Base-by-base conservation (phyloP, 768 basidiomycete genomes). In the Macrocybe gigantea region DNA sequence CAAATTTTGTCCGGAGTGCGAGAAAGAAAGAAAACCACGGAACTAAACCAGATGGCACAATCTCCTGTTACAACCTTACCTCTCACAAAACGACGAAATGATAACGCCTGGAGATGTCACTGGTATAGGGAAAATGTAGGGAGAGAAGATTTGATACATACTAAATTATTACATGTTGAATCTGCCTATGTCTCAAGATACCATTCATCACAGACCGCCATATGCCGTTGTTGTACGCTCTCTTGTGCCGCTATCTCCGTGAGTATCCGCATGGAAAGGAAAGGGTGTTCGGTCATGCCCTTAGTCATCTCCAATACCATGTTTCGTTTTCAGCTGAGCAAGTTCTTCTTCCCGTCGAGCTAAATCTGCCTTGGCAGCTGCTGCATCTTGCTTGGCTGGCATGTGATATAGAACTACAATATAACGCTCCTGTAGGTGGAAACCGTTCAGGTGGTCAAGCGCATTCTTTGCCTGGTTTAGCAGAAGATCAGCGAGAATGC, bases 401-500 rank as follows among this genome's bases (percentile, higher is more conserved):
- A 97, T 95, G 63, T 98, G 94, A 60, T 95, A 98, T 30, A 97
- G 72, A 7, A 98, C 95, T 49, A 99, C 95, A 45, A 99, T 95
- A 68, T 98, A 99, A 22, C 95, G 87, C 67, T 96, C 95, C 70
- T 93, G 93, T 49, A 99, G 66, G 70, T 99, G 95, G 72, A 99
- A 99, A 39, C 95, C 95, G 57, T 98, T 98, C 60, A 98, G 66
- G 65, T 96, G 93, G 61, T 94, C 94, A 48, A 96, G 80, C 0
- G 95, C 95, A 60, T 94, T 93, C 68, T 96, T 95, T 14, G 95
- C 95, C 90, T 96, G 60, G 9, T 46, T 47, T 33, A 31, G 42
- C 37, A 35, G 44, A 41, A 48, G 51, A 55, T 61, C 37, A 56
- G 46, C 44, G 22, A 44, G 44, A 38, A 35, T 35, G 38, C 8